Evolutionary conservation across 1,284 basidiomycete genomes (phyloP), one percentile per base, ranked within the genome.

Genomic region (Heterobasidion annosum): DNA sequence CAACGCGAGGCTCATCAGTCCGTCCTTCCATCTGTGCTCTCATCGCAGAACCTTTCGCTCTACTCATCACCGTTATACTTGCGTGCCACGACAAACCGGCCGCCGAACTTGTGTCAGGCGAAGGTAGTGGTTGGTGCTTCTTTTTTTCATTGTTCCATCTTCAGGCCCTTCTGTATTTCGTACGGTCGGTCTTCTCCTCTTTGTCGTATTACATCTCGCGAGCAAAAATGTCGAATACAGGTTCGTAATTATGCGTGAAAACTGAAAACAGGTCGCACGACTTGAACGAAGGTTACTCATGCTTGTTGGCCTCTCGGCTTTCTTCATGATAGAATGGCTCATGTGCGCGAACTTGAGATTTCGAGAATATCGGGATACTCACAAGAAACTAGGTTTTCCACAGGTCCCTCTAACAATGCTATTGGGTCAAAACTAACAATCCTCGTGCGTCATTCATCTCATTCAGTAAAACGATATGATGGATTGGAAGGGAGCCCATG

Each of bases 1-100:
- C 56, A 54, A 54, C 54, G 52, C 54, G 61, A 57, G 60, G 58
- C 61, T 59, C 57, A 69, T 57, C 68, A 70, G 69, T 70, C 69
- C 69, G 69, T 68, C 67, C 67, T 45, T 53, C 55, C 59, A 50
- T 58, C 56, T 57, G 58, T 50, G 52, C 53, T 56, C 50, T 50
- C 42, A 45, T 53, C 37, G 37, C 50, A 47, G 35, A 35, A 35
- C 15, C 44, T 32, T 40, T 47, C 18, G 18, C 18, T 32, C 18
- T 51, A 34, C 52, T 49, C 46, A 48, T 54, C 48, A 42, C 33
- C 46, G 35, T 32, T 32, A 15, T n/a, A 12, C 18, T 25, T 34
- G 33, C 37, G 15, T 51, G 19, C 33, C n/a, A 42, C 19, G 40
- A 3, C 45, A 47, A 16, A 5, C 10, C 6, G 12, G 25, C 18